Base-by-base conservation (phyloP, 1,284 basidiomycete species). In the Stereum hirsutum region DNA sequence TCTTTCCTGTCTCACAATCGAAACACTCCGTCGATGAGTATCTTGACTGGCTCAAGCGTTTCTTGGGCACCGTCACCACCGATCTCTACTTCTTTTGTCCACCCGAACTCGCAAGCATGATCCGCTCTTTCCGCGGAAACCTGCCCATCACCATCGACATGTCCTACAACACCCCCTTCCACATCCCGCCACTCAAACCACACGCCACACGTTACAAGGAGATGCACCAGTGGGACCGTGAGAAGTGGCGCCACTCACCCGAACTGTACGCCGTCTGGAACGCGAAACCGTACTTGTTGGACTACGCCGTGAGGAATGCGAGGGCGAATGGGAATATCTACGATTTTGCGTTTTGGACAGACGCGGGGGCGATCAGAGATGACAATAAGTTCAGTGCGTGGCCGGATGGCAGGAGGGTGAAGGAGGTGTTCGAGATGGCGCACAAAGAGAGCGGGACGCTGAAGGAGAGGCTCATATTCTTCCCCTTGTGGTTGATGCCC, bases 201-300 rank as follows among this genome's bases (percentile, higher is more conserved):
- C 51, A 63, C 24, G 51, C 60, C 39, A 50, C 48, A 1, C 51
- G 48, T 6, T 76, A 77, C 51, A 44, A 52, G 6, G 51, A 57
- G 26, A 71, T 73, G 66, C 66, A 69, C 39, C 49, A 37, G 1
- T 56, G 55, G 49, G 72, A 75, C 52, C 56, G 70, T 11, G 72
- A 75, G 51, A 55, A 49, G 3, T 41, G 45, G 2, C 43, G 54
- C 11, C 74, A 75, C 47, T 64, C 60, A 0, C 63, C 72, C 1
- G 70, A 70, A 26, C 52, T 75, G 6, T 76, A 76, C 49, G 72
- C 72, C 2, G 59, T 73, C 1, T 74, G 73, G 71, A 70, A 70
- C 42, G 66, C 64, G 0, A 77, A 75, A 50, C 65, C 74, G 10
- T 76, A 63, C 53, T 63, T 74, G 36, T 58, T 76, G 17, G 58